phyloP scores from a whole-genome alignment of 2,329 filamentous ascomycete species.

The Phoma sp. region DNA sequence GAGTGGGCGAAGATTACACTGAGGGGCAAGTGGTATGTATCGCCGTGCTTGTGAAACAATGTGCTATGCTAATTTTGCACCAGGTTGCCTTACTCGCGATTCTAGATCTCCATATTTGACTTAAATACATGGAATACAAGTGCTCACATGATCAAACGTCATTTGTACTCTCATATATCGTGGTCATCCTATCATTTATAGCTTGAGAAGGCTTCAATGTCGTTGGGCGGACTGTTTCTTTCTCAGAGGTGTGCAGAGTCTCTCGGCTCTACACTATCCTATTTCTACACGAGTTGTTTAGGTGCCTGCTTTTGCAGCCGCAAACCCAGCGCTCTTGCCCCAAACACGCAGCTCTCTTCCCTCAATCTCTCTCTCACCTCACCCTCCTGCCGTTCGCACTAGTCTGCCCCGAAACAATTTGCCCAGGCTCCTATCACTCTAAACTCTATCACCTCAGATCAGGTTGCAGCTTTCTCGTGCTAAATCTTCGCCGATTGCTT shows the following conservation, averaged over 20 bases:
- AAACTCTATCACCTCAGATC: no score
- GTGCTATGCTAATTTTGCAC: slow-evolving; percentile 21
- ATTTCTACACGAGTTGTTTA: neutral
- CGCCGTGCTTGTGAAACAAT: no score
- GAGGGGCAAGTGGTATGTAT: slow-evolving; percentile 78
- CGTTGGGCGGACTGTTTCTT: no score
- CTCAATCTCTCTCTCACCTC: slow-evolving; percentile 8
- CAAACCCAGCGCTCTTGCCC: neutral
- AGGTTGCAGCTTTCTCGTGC: neutral
- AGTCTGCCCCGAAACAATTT: neutral
- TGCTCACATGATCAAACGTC: neutral
- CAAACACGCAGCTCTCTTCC: neutral
- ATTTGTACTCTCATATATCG: no score
- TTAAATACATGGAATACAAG: neutral
- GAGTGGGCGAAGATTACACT: slow-evolving; percentile 86
- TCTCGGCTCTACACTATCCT: no score
- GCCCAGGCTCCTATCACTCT: neutral
- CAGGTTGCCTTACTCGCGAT: slow-evolving; percentile 60
- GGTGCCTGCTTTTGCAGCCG: neutral
- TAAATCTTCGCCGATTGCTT: neutral
- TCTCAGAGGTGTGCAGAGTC: no score
- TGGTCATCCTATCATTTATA: no score
- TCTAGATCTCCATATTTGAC: slow-evolving; percentile 39
- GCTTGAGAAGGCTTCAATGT: no score
- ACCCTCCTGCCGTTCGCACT: neutral